phyloP scores from a whole-genome alignment of 225 moss, liverwort and hornwort genomes.

The Lunularia cruciata region DNA sequence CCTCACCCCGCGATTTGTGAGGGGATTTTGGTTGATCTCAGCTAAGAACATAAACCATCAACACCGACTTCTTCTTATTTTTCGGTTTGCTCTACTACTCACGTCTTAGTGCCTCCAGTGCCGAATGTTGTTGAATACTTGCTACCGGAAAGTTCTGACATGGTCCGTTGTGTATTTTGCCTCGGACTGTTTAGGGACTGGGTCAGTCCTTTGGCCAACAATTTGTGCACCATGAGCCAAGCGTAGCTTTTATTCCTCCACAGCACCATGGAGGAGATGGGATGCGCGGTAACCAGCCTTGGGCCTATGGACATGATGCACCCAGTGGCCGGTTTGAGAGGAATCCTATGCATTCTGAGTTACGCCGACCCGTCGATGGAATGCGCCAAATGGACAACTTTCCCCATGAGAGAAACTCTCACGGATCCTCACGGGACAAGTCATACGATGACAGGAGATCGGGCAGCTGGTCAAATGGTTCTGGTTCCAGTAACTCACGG shows the following conservation, averaged over 20 bases:
- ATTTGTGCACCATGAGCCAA: conserved; percentile 29
- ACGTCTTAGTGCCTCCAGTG: too few species aligned
- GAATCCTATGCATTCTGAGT: conserved; percentile 16
- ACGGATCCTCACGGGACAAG: conserved; percentile 19
- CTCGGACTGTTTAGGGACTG: conserved; percentile 15
- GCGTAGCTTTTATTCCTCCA: conserved; percentile 23
- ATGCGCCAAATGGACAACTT: conserved; percentile 14
- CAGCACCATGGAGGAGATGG: conserved; percentile 33
- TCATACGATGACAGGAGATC: conserved; percentile 12
- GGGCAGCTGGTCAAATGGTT: conserved; percentile 36
- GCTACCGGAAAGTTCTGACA: neutral
- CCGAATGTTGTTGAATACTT: too few species aligned
- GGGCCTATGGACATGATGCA: conserved; percentile 26
- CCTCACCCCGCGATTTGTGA: too few species aligned
- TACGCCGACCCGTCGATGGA: conserved; percentile 30
- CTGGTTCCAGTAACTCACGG: conserved; percentile 17
- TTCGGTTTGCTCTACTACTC: too few species aligned
- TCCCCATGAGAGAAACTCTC: conserved; percentile 21
- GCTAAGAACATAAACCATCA: too few species aligned
- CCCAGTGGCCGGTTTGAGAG: conserved; percentile 22
- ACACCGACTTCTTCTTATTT: too few species aligned
- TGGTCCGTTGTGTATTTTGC: neutral
- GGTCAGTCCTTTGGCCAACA: conserved; percentile 30
- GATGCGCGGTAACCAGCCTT: conserved; percentile 22
- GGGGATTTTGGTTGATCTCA: too few species aligned